A percentile compares a stretch with the other conserved stretches of the same genome.
Conservation (phyloP, 2,329 filamentous ascomycete genomes). For the Scytalidium sp. region DNA sequence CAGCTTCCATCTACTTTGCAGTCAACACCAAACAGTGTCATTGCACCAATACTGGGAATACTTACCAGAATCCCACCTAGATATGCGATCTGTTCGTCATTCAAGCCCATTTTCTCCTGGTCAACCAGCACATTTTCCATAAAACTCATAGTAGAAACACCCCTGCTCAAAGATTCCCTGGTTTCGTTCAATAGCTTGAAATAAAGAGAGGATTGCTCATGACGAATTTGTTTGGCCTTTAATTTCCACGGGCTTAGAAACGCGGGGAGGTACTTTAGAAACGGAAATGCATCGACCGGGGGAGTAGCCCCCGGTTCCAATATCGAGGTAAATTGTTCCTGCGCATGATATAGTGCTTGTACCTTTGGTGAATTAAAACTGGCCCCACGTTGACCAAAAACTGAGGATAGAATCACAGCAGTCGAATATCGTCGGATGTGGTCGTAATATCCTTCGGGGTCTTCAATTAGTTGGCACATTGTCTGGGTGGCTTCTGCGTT, state of each 20-base stretch:
- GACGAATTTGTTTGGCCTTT: neutral
- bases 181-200: neutral
- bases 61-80: slow-evolving; percentile 12
- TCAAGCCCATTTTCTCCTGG: neutral
- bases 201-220: neutral
- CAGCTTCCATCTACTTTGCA: slow-evolving; percentile 35
- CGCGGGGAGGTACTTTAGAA: slow-evolving; percentile 35
- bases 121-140: neutral
- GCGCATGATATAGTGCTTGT: slow-evolving; percentile 17
- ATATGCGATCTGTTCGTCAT: neutral
- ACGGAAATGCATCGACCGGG: slow-evolving; percentile 45
- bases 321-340: slow-evolving; percentile 1
- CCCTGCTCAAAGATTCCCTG: neutral
- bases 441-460: slow-evolving; percentile 31
- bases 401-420: slow-evolving; percentile 35
- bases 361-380: slow-evolving; percentile 32
- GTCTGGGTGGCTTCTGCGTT: slow-evolving; percentile 25
- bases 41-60: too few relatives aligned
- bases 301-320: slow-evolving; percentile 26
- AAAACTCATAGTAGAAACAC: neutral
- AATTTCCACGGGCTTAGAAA: neutral
- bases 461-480: slow-evolving; percentile 27
- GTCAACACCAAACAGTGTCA: too few relatives aligned
- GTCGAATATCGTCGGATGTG: slow-evolving; percentile 34
- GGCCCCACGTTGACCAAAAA: slow-evolving; percentile 32